These are phyloP conservation scores for Cutaneotrichosporon sp. DNA, from an alignment of 1,284 basidiomycete genomes.

Conservation along the genomic window DNA sequence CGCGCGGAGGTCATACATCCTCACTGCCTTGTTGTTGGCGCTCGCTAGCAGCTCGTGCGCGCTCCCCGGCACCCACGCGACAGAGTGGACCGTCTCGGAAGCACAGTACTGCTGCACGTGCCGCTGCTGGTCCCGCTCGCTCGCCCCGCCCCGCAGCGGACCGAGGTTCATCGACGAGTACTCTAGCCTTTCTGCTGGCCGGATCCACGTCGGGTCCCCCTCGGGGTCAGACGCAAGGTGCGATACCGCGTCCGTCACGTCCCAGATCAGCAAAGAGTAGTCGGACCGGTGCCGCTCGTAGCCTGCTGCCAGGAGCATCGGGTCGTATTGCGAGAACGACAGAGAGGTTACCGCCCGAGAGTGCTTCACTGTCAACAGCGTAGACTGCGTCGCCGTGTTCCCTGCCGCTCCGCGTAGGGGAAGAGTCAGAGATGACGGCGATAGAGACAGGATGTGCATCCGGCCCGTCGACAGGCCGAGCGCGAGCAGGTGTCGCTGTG, in stretches of 20 bases:
- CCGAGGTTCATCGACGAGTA: neutral
- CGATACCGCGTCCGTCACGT: slow-evolving; percentile 34
- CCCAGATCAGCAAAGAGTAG: slow-evolving; percentile 45
- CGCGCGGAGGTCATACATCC: slow-evolving; percentile 38
- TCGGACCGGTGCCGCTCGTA: slow-evolving; percentile 46
- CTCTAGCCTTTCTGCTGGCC: slow-evolving; percentile 10
- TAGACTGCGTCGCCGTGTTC: slow-evolving; percentile 16
- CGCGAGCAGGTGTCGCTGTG: slow-evolving; percentile 34
- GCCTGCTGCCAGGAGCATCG: slow-evolving; percentile 39
- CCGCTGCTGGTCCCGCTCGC: slow-evolving; percentile 12
- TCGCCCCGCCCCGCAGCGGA: neutral
- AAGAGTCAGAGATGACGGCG: slow-evolving; percentile 31
- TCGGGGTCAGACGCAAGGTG: slow-evolving; percentile 17
- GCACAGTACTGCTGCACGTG: slow-evolving; percentile 45
- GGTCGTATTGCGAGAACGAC: slow-evolving; percentile 39
- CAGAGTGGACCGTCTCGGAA: slow-evolving; percentile 38
- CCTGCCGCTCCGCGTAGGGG: slow-evolving; percentile 12
- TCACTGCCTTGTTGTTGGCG: slow-evolving; percentile 34
- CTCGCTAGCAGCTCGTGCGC: slow-evolving; percentile 32
- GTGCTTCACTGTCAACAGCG: slow-evolving; percentile 36
- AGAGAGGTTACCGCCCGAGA: slow-evolving; percentile 37
- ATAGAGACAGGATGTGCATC: slow-evolving; percentile 32
- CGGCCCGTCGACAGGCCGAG: slow-evolving; percentile 35
- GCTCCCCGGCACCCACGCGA: slow-evolving; percentile 26
- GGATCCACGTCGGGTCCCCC: slow-evolving; percentile 7